Base-by-base conservation (phyloP, 1,284 basidiomycete species). In the Sanghuangporus baumii region DNA sequence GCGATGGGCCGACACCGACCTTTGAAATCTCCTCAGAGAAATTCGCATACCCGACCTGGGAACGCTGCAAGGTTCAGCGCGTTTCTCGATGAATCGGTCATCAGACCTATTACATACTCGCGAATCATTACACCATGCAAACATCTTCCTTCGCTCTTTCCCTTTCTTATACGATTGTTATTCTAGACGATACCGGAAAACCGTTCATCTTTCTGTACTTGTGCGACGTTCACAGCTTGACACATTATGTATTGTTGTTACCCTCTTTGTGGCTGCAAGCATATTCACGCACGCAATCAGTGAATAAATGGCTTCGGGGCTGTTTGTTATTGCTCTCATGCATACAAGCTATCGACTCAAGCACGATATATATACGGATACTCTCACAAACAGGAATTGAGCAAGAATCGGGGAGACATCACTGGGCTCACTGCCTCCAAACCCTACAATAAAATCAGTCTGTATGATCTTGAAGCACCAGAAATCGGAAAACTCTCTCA, bases 11-110 rank as follows among this genome's bases (percentile, higher is more conserved):
- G 66, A 57, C 57, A 4, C 60, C 54, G 18, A 43, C 62, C 12
- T 74, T 78, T 63, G 74, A 74, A 59, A 76, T 78, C 69, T 73
- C 74, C 68, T 69, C 74, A 38, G 79, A 84, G 70, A 76, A 79
- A 59, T 77, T 81, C 56, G 66, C 75, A 16, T 84, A 82, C 69
- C 84, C 85, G 31, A 81, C 79, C 59, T 88, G 86, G 86, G 79
- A 87, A 70, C 75, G 83, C 60, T 87, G 87, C 70, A 72, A 79
- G 43, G 78, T 87, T 47, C 78, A 77, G 66, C 75, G 41, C 6
- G 57, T 34, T 16, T 57, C 37, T 43, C 47, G 55, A 34, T 57
- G 18, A 8, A 8, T 31, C 7, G 12, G 16, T 2, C 16, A 1
- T n/a, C 4, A 46, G 43, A 46, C 20, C 16, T 16, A 41, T 41